phyloP scores from a whole-genome alignment of 495 filamentous ascomycete species.

The Xylaria grammica region DNA sequence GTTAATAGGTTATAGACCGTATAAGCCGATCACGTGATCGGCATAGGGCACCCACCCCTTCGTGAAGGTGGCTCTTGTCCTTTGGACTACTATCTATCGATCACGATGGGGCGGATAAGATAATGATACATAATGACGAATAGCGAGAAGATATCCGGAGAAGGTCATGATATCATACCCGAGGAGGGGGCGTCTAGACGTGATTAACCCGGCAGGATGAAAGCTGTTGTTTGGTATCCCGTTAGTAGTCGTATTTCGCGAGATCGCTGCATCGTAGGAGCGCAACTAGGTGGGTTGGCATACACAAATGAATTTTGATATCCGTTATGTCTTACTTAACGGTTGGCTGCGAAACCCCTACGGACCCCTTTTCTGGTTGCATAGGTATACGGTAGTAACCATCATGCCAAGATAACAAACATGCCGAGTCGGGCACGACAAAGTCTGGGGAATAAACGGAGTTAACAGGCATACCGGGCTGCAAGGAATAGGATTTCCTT shows the following conservation, averaged over 20 bases:
- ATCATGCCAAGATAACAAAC: background rate
- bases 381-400: no score
- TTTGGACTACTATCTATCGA: background rate
- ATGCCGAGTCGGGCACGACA: constrained; percentile 8
- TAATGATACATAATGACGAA: background rate
- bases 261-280: background rate
- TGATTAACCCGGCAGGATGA: background rate
- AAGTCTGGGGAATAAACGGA: constrained; percentile 14
- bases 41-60: constrained; percentile 5
- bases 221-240: background rate
- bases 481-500: background rate
- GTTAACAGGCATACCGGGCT: constrained; percentile 9
- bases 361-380: background rate
- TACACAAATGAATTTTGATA: background rate
- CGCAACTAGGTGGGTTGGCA: background rate
- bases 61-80: background rate
- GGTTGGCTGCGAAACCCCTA: background rate
- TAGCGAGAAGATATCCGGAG: background rate
- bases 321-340: background rate
- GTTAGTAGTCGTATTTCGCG: background rate
- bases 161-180: background rate
- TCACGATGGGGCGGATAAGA: background rate
- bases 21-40: constrained; percentile 23
- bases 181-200: background rate
- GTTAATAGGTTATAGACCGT: constrained; percentile 4